Evolutionary conservation across 2,329 filamentous ascomycete species (phyloP).

Genomic region (Aurifilum marmelostoma): DNA sequence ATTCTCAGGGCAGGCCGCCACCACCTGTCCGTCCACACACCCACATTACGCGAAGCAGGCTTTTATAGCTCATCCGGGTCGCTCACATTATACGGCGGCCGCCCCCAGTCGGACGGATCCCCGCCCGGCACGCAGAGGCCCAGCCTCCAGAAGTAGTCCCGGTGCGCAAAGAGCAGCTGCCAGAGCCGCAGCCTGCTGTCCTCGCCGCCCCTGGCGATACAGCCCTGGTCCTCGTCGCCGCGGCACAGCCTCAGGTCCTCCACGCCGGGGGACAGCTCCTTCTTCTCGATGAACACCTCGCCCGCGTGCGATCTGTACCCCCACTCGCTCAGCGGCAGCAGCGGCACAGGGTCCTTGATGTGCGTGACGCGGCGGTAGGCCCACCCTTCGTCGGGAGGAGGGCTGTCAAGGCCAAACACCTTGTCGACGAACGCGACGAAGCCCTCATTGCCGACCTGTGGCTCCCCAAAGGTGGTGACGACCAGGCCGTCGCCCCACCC

Average conservation of each 20-base stretch:
- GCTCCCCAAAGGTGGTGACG: constrained; percentile 93
- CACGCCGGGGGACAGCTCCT: constrained; percentile 67
- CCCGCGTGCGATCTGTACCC: constrained; percentile 83
- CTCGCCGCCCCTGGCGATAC: constrained; percentile 61
- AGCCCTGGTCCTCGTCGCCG: constrained; percentile 71
- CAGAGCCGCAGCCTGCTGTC: constrained; percentile 71
- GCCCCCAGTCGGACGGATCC: constrained; percentile 69
- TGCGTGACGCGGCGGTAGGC: constrained; percentile 83
- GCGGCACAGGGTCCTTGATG: constrained; percentile 81
- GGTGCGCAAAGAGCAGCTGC: constrained; percentile 89
- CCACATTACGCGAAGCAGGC: constrained; percentile 21
- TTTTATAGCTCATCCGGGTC: constrained; percentile 45
- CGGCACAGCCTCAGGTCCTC: constrained; percentile 72
- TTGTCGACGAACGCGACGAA: constrained; percentile 59
- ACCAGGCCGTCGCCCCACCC: constrained; percentile 74
- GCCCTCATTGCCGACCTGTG: constrained; percentile 63
- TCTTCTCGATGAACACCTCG: constrained; percentile 82
- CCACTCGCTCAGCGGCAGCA: constrained; percentile 86
- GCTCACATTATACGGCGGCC: constrained; percentile 50
- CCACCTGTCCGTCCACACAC: neutral
- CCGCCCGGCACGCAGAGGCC: constrained; percentile 87
- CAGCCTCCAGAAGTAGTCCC: constrained; percentile 95
- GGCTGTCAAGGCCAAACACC: constrained; percentile 49
- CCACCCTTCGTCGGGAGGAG: constrained; percentile 35
- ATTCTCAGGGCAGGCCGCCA: neutral